phyloP scores from a whole-genome alignment of 139 green algal species.

The Desmodesmus armatus region DNA sequence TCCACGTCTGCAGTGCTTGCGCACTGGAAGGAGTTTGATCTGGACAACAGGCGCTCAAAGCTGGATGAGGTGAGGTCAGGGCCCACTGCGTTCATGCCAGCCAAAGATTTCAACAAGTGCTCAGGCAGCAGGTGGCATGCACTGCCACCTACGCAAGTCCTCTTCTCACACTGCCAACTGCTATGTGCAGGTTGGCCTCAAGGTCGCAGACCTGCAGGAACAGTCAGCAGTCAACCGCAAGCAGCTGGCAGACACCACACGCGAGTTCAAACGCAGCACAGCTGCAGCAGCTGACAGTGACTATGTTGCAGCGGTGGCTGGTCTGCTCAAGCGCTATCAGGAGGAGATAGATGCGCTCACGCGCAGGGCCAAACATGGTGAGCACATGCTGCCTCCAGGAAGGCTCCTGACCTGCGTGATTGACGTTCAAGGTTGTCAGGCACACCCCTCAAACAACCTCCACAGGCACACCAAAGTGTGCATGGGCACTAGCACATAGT shows the following conservation, averaged over 20 bases:
- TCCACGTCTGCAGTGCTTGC: constrained; percentile 50
- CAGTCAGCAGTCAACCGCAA: constrained; percentile 47
- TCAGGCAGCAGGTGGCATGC: no score
- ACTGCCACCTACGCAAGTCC: no score
- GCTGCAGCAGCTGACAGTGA: constrained; percentile 3
- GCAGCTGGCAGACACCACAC: constrained; percentile 60
- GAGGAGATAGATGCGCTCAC: constrained; percentile 92
- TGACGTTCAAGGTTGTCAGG: no score
- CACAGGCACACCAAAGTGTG: no score
- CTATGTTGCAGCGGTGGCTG: constrained; percentile 68
- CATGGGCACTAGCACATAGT: no score
- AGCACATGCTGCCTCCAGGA: no score
- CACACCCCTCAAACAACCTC: no score
- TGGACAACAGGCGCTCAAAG: constrained; percentile 78
- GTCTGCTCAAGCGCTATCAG: constrained; percentile 91
- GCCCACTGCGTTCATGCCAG: background rate
- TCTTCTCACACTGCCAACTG: no score
- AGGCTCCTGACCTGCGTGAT: no score
- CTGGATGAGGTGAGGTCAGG: constrained; percentile 83
- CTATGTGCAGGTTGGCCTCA: constrained; percentile 26
- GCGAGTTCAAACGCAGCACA: constrained; percentile 60
- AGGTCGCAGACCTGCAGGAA: constrained; percentile 35
- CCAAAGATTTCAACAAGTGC: background rate
- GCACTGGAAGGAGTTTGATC: constrained; percentile 84
- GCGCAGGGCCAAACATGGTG: constrained; percentile 61